A percentile compares a stretch with the other conserved stretches of the same genome.
Conservation (phyloP, 1,139 yeast genomes). For the Hyphopichia pseudoburtonii region DNA sequence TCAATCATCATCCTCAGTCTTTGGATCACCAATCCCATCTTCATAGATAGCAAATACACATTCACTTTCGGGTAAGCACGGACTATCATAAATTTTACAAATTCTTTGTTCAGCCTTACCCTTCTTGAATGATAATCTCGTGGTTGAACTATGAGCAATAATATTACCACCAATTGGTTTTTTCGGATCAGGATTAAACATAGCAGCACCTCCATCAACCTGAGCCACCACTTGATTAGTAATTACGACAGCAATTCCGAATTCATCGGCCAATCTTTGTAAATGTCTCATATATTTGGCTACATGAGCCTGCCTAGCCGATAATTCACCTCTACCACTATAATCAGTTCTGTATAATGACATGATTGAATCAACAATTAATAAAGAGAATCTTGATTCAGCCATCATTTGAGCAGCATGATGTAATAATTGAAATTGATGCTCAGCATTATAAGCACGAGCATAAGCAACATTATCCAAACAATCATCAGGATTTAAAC, state of each 20-base stretch:
- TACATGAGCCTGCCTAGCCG: slow-evolving; percentile 92
- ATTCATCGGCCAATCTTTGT: slow-evolving; percentile 94
- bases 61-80: slow-evolving; percentile 93
- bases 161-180: slow-evolving; percentile 99
- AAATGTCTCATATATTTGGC: slow-evolving; percentile 90
- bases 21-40: slow-evolving; percentile 96
- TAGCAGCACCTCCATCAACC: slow-evolving; percentile 84
- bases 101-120: slow-evolving; percentile 91
- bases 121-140: slow-evolving; percentile 84
- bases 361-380: slow-evolving; percentile 95
- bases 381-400: slow-evolving; percentile 74
- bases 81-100: slow-evolving; percentile 93
- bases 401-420: slow-evolving; percentile 98
- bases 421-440: slow-evolving; percentile 80
- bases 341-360: slow-evolving; percentile 94
- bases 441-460: slow-evolving; percentile 95
- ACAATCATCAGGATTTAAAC: slow-evolving; percentile 91
- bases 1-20: slow-evolving; percentile 64
- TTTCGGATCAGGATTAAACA: slow-evolving; percentile 96
- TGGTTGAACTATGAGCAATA: slow-evolving; percentile 95
- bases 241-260: slow-evolving; percentile 97
- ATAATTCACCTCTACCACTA: slow-evolving; percentile 93
- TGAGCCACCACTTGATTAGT: slow-evolving; percentile 98
- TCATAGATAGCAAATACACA: slow-evolving; percentile 94
- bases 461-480: slow-evolving; percentile 97